Evolutionary conservation across 768 basidiomycete genomes (phyloP).

Genomic region (Serendipita sp.): DNA sequence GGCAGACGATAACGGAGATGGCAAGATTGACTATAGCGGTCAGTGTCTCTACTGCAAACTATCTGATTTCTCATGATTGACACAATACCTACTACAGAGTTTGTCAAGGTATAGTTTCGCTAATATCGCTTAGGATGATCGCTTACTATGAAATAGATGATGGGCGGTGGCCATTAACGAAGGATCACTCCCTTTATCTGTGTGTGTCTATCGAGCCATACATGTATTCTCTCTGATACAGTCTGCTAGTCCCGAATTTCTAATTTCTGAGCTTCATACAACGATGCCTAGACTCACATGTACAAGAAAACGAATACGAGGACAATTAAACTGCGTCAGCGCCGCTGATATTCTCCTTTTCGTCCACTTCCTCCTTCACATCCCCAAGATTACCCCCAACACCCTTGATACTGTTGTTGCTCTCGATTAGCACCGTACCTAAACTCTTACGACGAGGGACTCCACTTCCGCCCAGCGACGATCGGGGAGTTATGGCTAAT

Average conservation of each 20-base stretch:
- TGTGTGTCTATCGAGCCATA: no score
- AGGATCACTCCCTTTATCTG: no score
- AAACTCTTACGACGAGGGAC: background rate
- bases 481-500: background rate
- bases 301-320: background rate
- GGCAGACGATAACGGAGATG: constrained; percentile 31
- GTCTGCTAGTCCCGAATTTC: no score
- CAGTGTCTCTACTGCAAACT: background rate
- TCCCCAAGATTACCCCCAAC: background rate
- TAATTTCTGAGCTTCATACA: no score
- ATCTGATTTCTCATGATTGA: background rate
- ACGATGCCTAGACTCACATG: background rate
- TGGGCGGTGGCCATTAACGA: no score
- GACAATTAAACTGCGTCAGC: background rate
- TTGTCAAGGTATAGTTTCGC: background rate
- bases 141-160: background rate
- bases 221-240: no score
- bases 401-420: background rate
- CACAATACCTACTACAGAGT: background rate
- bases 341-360: background rate
- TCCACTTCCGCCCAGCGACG: background rate
- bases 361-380: background rate
- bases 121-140: background rate
- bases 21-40: constrained; percentile 20
- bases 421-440: background rate